A percentile compares a stretch with the other conserved stretches of the same genome.
phyloP scores from a whole-genome alignment of 192 early-diverging fungal genomes.

The Helicostylum pulchrum region DNA sequence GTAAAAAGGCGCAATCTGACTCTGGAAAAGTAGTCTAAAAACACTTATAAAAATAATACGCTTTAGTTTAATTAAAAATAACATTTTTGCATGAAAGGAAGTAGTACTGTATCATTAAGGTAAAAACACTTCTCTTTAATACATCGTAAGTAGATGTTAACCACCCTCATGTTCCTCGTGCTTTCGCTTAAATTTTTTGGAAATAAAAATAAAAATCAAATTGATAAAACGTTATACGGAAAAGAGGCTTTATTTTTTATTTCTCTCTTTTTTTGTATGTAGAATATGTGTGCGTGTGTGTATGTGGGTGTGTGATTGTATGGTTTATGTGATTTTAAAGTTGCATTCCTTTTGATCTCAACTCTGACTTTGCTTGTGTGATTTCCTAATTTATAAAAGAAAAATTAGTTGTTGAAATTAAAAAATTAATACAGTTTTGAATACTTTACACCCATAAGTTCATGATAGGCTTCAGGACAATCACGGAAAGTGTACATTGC shows the following conservation, averaged over 20 bases:
- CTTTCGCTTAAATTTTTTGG: too few species aligned
- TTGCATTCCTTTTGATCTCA: constrained; percentile 67
- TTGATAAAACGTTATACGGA: too few species aligned
- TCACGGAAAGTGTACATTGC: constrained; percentile 86
- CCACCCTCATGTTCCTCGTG: constrained; percentile 32
- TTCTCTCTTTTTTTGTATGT: background rate
- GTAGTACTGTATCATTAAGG: too few species aligned
- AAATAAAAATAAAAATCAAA: too few species aligned
- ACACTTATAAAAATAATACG: too few species aligned
- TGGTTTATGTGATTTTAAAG: constrained; percentile 19
- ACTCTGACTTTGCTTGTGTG: constrained; percentile 73
- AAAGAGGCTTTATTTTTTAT: background rate
- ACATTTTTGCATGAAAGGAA: too few species aligned
- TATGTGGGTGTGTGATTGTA: background rate
- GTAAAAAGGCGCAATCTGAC: too few species aligned
- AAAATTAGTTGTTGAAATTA: constrained; percentile 1
- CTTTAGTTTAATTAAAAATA: too few species aligned
- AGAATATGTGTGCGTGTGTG: background rate
- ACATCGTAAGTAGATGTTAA: too few species aligned
- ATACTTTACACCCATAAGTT: constrained; percentile 66
- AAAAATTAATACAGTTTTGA: background rate
- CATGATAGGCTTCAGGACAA: constrained; percentile 85
- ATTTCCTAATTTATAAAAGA: constrained; percentile 65
- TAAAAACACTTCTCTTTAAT: too few species aligned
- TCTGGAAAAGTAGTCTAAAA: too few species aligned